Evolutionary conservation across 371 early-diverging fungal genomes (phyloP).

Genomic region (Gilbertella persicaria): DNA sequence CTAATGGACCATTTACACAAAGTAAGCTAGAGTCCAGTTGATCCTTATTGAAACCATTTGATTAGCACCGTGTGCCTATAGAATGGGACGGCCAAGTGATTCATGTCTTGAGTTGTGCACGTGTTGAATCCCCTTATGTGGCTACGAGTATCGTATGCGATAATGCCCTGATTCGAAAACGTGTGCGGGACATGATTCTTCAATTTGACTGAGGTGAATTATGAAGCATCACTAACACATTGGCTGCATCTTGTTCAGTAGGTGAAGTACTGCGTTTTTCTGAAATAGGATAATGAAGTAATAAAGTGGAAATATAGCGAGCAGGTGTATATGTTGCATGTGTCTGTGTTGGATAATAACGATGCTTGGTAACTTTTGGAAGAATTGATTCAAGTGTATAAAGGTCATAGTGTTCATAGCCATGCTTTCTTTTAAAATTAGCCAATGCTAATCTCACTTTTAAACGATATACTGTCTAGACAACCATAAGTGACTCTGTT

Average conservation of each 20-base stretch:
- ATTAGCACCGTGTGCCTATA: conserved; percentile 53
- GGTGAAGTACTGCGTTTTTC: conserved; percentile 44
- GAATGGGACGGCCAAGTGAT: conserved; percentile 47
- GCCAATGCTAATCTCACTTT: conserved; percentile 30
- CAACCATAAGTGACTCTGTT: too few relatives aligned
- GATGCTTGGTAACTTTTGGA: conserved; percentile 16
- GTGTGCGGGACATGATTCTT: conserved; percentile 56
- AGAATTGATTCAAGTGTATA: conserved; percentile 26
- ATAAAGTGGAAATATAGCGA: neutral
- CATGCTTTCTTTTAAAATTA: conserved; percentile 34
- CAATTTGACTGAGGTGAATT: conserved; percentile 2
- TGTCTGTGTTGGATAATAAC: conserved; percentile 35
- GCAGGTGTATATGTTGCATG: conserved; percentile 1
- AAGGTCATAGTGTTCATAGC: conserved; percentile 33
- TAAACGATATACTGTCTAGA: neutral
- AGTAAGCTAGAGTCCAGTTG: conserved; percentile 8
- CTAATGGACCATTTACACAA: conserved; percentile 13
- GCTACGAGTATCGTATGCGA: conserved; percentile 51
- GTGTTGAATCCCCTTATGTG: conserved; percentile 58
- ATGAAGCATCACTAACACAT: conserved; percentile 45
- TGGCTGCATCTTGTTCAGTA: conserved; percentile 42
- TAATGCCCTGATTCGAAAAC: conserved; percentile 50
- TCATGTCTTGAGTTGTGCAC: conserved; percentile 57
- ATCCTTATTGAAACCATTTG: conserved; percentile 2
- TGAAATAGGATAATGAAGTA: conserved; percentile 26